phyloP scores from a whole-genome alignment of 352 stramenopile genomes.

The Pythium coloratum region DNA sequence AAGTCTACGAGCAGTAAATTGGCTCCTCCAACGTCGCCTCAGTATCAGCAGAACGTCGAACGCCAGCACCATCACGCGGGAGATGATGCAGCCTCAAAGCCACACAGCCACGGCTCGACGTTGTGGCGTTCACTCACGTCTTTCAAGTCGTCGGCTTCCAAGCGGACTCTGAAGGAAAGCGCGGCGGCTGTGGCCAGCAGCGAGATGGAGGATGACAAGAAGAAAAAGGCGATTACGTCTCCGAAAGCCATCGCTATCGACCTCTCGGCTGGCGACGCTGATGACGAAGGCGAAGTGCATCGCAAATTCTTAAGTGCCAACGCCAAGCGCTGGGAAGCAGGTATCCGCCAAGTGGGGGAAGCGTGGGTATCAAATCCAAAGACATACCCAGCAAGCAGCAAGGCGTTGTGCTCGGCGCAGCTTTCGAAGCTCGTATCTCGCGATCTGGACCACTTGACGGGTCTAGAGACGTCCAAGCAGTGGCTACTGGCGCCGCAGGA shows the following conservation, averaged over 20 bases:
- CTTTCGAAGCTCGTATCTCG: conserved; percentile 7
- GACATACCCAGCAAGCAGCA: not conserved
- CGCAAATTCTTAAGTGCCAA: conserved; percentile 12
- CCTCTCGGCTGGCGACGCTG: conserved; percentile 2
- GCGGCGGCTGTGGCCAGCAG: not conserved
- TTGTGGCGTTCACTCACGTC: conserved; percentile 18
- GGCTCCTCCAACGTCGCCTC: not conserved
- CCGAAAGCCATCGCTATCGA: conserved; percentile 21
- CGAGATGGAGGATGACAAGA: conserved; percentile 13
- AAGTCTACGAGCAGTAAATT: not conserved
- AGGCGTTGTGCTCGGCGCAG: conserved; percentile 3
- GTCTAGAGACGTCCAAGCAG: not conserved
- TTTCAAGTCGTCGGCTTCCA: conserved; percentile 16
- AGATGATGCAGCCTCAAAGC: not conserved
- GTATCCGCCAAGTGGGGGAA: conserved; percentile 11
- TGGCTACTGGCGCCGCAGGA: conserved; percentile 20
- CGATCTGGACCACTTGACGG: not conserved
- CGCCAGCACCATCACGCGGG: not conserved
- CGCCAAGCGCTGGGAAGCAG: conserved; percentile 10
- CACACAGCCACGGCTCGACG: not conserved
- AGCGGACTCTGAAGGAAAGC: conserved; percentile 7
- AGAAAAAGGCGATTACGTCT: conserved; percentile 15
- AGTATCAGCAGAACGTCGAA: conserved; percentile 1
- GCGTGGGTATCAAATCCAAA: not conserved
- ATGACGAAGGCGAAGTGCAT: not conserved